Percentiles rank a stretch among this genome's conserved stretches.
These are phyloP conservation scores for Dichotomocladium elegans DNA, from an alignment of 371 early-diverging fungal genomes.

Conservation along the genomic window DNA sequence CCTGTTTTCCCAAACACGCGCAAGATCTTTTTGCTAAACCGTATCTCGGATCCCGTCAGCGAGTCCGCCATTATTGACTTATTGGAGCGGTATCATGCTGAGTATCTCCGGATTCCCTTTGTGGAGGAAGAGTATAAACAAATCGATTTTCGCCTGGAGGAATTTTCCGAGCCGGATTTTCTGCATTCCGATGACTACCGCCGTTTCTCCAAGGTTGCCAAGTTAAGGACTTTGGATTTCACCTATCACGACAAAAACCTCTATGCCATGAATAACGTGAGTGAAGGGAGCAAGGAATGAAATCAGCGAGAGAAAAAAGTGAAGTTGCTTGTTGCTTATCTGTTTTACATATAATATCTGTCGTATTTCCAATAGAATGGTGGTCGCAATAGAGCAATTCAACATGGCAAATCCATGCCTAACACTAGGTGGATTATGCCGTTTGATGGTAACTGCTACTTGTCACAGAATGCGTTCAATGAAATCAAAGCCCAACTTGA, in stretches of 20 bases:
- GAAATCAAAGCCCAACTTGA: conserved; percentile 57
- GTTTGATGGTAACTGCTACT: conserved; percentile 69
- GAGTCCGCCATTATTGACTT: conserved; percentile 56
- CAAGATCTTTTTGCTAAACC: conserved; percentile 65
- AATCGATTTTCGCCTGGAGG: conserved; percentile 59
- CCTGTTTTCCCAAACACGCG: conserved; percentile 55
- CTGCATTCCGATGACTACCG: conserved; percentile 63
- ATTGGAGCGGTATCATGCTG: conserved; percentile 50
- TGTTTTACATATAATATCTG: too few species aligned
- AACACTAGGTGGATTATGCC: conserved; percentile 67
- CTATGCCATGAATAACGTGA: conserved; percentile 76
- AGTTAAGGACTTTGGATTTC: conserved; percentile 58
- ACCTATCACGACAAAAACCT: conserved; percentile 68
- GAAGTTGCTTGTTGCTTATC: too few species aligned
- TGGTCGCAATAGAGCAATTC: conserved; percentile 61
- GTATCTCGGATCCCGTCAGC: conserved; percentile 59
- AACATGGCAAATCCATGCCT: conserved; percentile 50
- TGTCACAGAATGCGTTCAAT: conserved; percentile 55
- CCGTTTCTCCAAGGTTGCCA: conserved; percentile 57
- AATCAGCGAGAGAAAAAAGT: too few species aligned
- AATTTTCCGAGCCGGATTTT: conserved; percentile 66
- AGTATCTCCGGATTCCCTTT: conserved; percentile 63
- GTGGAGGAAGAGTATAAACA: conserved; percentile 52
- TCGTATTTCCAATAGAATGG: conserved; percentile 71
- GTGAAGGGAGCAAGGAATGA: too few species aligned